Percentiles rank a stretch among this genome's conserved stretches.
These are phyloP conservation scores for Dothideomycetes sp. DNA, from an alignment of 2,329 filamentous ascomycete genomes.

Conservation along the genomic window DNA sequence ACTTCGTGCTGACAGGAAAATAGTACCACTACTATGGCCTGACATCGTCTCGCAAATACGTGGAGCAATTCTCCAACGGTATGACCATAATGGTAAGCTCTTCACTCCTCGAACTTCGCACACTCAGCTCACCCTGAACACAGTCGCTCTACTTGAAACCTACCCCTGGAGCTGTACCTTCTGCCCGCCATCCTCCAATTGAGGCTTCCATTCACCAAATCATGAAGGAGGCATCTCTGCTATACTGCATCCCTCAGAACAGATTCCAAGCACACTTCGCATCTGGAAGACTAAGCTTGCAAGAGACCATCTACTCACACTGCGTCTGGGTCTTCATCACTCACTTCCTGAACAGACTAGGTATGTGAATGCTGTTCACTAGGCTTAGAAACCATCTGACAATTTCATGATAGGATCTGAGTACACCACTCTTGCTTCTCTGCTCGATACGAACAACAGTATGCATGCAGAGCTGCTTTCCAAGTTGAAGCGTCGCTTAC, in stretches of 20 bases:
- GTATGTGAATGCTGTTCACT: constrained; percentile 18
- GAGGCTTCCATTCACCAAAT: constrained; percentile 96
- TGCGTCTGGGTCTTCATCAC: constrained; percentile 96
- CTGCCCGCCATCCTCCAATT: constrained; percentile 59
- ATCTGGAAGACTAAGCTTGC: constrained; percentile 73
- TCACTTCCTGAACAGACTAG: constrained; percentile 93
- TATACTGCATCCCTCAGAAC: constrained; percentile 97
- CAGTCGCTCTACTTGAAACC: constrained; percentile 88
- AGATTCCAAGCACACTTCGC: constrained; percentile 88
- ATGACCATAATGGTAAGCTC: constrained; percentile 96
- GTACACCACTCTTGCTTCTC: constrained; percentile 74
- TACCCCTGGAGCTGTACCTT: constrained; percentile 44
- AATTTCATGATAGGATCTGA: constrained; percentile 52
- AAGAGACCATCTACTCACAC: constrained; percentile 95
- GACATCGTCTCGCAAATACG: constrained; percentile 92
- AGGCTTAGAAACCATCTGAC: background rate
- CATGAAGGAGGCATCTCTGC: constrained; percentile 92
- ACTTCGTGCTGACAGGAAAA: background rate
- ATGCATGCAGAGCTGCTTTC: constrained; percentile 77
- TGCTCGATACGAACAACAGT: constrained; percentile 71
- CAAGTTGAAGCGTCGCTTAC: constrained; percentile 89
- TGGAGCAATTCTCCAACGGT: constrained; percentile 89
- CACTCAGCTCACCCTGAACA: no score
- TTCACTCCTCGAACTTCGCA: no score
- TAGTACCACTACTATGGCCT: constrained; percentile 94